Conservation (phyloP, 2,329 filamentous ascomycete genomes). For the Colletotrichum euphorbiae region DNA sequence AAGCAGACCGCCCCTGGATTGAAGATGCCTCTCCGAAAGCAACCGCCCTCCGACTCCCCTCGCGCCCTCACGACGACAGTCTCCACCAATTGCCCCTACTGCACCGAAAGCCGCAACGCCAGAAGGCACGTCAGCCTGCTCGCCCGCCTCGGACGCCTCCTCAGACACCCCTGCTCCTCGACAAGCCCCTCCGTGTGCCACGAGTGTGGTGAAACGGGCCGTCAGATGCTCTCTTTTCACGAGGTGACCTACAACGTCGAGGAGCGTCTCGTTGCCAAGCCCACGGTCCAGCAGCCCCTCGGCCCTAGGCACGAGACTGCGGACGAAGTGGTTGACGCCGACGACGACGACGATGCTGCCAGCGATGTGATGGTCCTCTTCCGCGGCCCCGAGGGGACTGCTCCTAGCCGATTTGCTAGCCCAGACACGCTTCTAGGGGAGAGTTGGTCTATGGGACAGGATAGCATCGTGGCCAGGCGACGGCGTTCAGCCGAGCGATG, state of each 20-base stretch:
- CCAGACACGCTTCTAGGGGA: background rate
- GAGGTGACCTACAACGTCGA: background rate
- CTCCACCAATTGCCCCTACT: background rate
- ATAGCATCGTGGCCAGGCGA: background rate
- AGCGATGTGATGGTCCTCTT: background rate
- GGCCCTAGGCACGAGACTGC: background rate
- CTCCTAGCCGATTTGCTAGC: background rate
- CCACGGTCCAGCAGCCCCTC: background rate
- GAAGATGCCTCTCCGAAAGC: constrained; percentile 19
- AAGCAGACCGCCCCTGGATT: background rate
- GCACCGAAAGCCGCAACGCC: background rate
- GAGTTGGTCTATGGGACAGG: background rate
- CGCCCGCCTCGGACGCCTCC: background rate
- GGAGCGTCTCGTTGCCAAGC: background rate
- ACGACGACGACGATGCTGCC: constrained; percentile 14
- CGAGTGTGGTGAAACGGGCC: constrained; percentile 7
- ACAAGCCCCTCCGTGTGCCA: constrained; percentile 1
- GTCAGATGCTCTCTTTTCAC: background rate
- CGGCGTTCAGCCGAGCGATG: background rate
- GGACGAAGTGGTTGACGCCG: constrained; percentile 3
- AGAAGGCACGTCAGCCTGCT: background rate
- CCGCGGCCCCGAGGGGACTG: background rate
- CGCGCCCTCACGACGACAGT: background rate
- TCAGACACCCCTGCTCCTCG: background rate
- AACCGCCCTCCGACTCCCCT: background rate